Percentiles rank a stretch among this genome's conserved stretches.
phyloP scores from a whole-genome alignment of 345 rosid genomes.

The Litchi chinensis region DNA sequence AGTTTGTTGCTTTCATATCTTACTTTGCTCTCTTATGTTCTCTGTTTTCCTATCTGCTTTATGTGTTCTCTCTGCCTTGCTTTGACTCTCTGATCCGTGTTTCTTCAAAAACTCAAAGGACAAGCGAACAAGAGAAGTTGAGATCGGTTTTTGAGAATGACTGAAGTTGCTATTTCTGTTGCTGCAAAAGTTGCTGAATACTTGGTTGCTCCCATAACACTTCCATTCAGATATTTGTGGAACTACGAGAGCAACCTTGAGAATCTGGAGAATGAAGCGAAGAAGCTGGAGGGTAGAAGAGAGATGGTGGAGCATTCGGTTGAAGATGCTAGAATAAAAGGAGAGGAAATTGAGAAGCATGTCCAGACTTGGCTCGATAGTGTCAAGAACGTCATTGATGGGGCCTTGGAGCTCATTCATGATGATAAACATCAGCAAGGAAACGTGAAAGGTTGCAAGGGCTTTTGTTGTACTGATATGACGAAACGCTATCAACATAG shows the following conservation, averaged over 20 bases:
- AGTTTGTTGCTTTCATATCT: too few relatives aligned
- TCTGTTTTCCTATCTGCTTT: not conserved
- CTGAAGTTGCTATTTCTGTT: not conserved
- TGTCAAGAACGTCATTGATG: not conserved
- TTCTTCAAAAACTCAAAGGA: not conserved
- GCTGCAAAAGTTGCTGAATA: not conserved
- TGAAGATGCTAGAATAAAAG: not conserved
- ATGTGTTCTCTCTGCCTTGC: not conserved
- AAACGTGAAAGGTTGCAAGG: not conserved
- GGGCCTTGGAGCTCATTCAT: not conserved
- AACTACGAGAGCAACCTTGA: not conserved
- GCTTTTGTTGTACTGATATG: constrained; percentile 6
- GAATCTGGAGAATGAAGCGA: not conserved
- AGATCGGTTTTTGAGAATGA: not conserved
- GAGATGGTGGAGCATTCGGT: not conserved
- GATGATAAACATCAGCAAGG: not conserved
- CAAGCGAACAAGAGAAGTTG: not conserved
- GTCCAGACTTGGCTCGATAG: not conserved
- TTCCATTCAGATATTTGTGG: not conserved
- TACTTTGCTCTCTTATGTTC: too few relatives aligned
- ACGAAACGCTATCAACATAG: constrained; percentile 5
- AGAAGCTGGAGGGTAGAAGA: not conserved
- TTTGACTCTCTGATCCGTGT: not conserved
- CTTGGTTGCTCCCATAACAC: not conserved
- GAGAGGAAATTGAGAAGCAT: not conserved